Conservation (phyloP, 306 rosid species). For the Parietaria judaica region DNA sequence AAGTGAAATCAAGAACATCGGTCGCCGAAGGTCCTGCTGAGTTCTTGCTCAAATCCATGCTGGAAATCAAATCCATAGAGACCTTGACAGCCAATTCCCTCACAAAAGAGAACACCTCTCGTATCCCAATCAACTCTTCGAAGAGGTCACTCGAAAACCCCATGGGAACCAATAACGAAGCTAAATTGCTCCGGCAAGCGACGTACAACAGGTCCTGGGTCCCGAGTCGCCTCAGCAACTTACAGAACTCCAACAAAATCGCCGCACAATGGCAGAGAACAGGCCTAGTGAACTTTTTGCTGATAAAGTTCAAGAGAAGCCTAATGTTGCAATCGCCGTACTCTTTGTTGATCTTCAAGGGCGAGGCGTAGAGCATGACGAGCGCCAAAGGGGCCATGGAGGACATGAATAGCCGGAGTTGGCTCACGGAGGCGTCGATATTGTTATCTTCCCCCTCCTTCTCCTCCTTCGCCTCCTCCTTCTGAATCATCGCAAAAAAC, state of each 20-base stretch:
- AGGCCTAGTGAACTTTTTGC: conserved; percentile 17
- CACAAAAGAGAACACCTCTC: conserved; percentile 44
- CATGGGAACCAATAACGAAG: conserved; percentile 30
- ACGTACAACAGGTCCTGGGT: conserved; percentile 44
- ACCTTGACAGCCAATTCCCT: conserved; percentile 36
- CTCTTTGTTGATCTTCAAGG: conserved; percentile 20
- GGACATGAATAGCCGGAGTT: conserved; percentile 47
- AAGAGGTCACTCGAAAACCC: conserved; percentile 11
- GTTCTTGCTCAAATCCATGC: conserved; percentile 32
- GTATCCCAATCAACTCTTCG: conserved; percentile 22
- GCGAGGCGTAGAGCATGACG: conserved; percentile 50
- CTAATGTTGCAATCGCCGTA: conserved; percentile 37
- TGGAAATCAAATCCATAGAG: conserved; percentile 36
- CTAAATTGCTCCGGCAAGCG: conserved; percentile 40
- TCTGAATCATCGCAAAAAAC: conserved; percentile 23
- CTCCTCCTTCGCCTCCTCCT: neutral
- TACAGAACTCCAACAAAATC: conserved; percentile 55
- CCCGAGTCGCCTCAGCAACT: conserved; percentile 38
- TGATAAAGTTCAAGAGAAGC: conserved; percentile 33
- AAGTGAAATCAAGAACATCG: conserved; percentile 44
- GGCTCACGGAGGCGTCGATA: conserved; percentile 27
- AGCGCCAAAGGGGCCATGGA: conserved; percentile 42
- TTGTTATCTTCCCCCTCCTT: no score
- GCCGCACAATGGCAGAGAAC: conserved; percentile 30
- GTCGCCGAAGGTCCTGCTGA: conserved; percentile 29